Base-by-base conservation (phyloP, 1,284 basidiomycete species). In the Pseudozyma flocculosa region DNA sequence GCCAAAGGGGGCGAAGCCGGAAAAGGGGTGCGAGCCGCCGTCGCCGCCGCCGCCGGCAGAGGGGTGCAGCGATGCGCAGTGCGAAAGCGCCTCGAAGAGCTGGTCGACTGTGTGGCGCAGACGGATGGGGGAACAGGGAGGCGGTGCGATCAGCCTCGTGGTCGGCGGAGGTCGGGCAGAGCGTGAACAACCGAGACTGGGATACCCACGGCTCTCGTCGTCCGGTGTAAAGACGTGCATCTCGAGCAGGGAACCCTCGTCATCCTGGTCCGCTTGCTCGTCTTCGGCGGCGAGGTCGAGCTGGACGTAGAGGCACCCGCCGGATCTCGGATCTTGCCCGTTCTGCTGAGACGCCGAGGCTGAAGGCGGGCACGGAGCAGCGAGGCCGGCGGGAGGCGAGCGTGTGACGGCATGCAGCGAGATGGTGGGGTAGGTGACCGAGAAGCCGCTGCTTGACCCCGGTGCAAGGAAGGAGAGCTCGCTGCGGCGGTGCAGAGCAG, bases 41-140 rank as follows among this genome's bases (percentile, higher is more conserved):
- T 83, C 82, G 65, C 90, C 90, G 1, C 79, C 61, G 17, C 26
- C 45, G 10, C 50, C 58, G 2, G 72, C 70, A 2, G 79, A 80
- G 19, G 91, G 92, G 74, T 97, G 91, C 18, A 97, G 82, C 2
- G 92, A 86, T 3, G 93, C 91, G 77, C 93, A 96, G 48, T 84
- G 72, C 0, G 93, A 95, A 18, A 97, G 82, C 11, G 89, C 85
- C 63, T 90, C 86, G 73, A 96, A 97, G 47, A 97, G 88, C 14
- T 83, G 76, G 57, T 94, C 89, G 54, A 95, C 92, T 92, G 70
- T 92, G 70, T 34, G 4, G 30, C 38, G 22, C 41, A 14, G 39
- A 18, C 40, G 45, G 50, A 17, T 22, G 40, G 48, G 42, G 54
- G 48, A 29, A 56, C 45, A 34, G 50, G n/a, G n/a, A n/a, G n/a